Evolutionary conservation across 2,329 filamentous ascomycete species (phyloP), one percentile per base, ranked within the genome.

Genomic region (Xylariomycetidae sp.): DNA sequence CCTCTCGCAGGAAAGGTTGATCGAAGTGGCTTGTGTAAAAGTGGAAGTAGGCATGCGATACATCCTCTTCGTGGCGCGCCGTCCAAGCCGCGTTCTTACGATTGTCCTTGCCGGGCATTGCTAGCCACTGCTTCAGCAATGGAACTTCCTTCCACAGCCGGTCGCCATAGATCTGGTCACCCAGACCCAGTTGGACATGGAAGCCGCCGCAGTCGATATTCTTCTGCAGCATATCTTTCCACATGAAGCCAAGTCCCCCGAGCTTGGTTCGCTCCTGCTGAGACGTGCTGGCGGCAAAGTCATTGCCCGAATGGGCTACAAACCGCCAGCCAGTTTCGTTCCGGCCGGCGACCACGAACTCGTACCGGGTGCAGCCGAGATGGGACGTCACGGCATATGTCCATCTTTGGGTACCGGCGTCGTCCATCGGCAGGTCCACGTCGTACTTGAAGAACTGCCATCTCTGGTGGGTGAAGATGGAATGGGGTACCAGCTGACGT

Each of bases 11-110:
- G 59, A 93, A 90, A 6, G 90, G 89, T 60, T 98, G 92, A 55
- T 98, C 92, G 56, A 98, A 96, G 59, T 96, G 90, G 48, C 88
- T 95, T 2, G 89, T 95, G 57, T 98, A 98, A 60, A 95, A 98
- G 59, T 98, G 92, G 61, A 98, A 98, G 64, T 95, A 98, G 6
- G 92, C 89, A 60, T 96, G 89, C 2, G 83, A 81, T 13, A 95
- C 87, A 53, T 98, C 92, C 53, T 98, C 90, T 54, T 98, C 88
- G 50, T 96, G 86, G 31, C 87, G 82, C 4, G 90, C 87, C 6
- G 89, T 95, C 92, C 92, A 98, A 26, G 81, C 74, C 0, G 87
- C 82, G 47, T 81, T 93, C 65, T 89, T 94, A 38, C 93, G 75
- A 48, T 88, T 92, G 35, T 96, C 92, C 46, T 95, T 89, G 5